Evolutionary conservation across 257 asterid genomes (phyloP), one percentile per base, ranked within the genome.

Genomic region (Lavandula angustifolia): DNA sequence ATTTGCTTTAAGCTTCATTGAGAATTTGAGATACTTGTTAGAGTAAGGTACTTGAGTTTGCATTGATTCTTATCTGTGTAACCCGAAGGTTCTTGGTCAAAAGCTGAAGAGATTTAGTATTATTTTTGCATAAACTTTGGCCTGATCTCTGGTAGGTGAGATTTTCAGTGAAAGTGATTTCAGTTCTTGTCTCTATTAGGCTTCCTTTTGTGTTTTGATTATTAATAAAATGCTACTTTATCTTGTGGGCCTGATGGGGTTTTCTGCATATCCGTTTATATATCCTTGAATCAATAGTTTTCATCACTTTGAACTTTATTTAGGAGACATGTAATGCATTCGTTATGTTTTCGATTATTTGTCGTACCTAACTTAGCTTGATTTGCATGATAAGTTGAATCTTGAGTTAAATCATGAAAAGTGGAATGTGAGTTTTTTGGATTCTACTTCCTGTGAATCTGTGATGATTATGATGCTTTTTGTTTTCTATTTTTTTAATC

Each of bases 101-200:
- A 64, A 34, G 46, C 43, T 71, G 64, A 69, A 67, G 64, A 72
- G 67, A 64, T 72, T 57, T 35, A 7, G 34, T 48, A n/a, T 27
- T 66, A 38, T 60, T 64, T 55, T 32, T 67, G 50, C 27, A 41
- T n/a, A 16, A 13, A 11, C n/a, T 69, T 68, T 48, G 56, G 77
- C 32, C 43, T 63, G 67, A 58, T 69, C 56, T 40, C n/a, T 68
- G 75, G 71, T 78, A 31, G 72, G 84, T 82, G 69, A 64, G 73
- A 72, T 73, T 82, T 84, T 66, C 65, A 54, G 72, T 69, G 84
- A 74, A 76, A 68, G 73, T 68, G 84, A 68, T 81, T 71, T 74
- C 49, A 16, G 52, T 33, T 57, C 62, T 80, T 84, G 84, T 87
- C 89, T 75, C 54, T 75, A 74, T 53, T 65, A 60, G 60, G 62